Evolutionary conservation across 169 alveolate species (phyloP).

Genomic region (Plasmodium vivax): DNA sequence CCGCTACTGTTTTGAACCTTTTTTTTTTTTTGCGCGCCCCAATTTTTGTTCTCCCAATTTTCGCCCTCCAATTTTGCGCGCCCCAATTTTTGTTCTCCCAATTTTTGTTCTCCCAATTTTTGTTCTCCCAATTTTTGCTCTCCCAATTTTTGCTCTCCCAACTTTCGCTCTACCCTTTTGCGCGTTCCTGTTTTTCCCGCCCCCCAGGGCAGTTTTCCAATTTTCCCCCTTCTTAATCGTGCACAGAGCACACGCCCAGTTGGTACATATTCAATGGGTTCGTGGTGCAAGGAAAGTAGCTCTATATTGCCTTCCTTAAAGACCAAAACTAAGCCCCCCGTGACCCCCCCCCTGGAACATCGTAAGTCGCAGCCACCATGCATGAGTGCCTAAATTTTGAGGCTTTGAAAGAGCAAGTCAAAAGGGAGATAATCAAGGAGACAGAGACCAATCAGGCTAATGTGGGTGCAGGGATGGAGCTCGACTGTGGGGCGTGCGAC

Average conservation of each 20-base stretch:
- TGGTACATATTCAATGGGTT: background rate
- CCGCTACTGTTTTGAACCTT: background rate
- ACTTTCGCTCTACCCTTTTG: too few relatives aligned
- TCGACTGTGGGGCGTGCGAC: background rate
- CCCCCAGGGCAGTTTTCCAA: background rate
- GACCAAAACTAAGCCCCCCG: background rate
- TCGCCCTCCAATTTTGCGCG: background rate
- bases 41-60: too few relatives aligned
- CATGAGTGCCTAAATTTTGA: constrained; percentile 45
- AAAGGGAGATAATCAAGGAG: background rate
- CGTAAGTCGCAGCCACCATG: background rate
- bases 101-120: too few relatives aligned
- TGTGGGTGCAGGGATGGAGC: background rate
- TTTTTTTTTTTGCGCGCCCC: too few relatives aligned
- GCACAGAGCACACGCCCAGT: background rate
- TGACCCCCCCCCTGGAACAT: background rate
- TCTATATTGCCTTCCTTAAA: background rate
- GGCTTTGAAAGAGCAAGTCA: constrained; percentile 19
- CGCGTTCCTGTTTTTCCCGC: background rate
- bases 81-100: background rate
- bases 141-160: background rate
- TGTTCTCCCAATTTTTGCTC: too few relatives aligned
- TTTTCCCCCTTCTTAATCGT: background rate
- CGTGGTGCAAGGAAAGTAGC: background rate
- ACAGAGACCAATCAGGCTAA: background rate